These are phyloP conservation scores for Farysia itapuensis DNA, from an alignment of 1,284 basidiomycete genomes.

Conservation along the genomic window DNA sequence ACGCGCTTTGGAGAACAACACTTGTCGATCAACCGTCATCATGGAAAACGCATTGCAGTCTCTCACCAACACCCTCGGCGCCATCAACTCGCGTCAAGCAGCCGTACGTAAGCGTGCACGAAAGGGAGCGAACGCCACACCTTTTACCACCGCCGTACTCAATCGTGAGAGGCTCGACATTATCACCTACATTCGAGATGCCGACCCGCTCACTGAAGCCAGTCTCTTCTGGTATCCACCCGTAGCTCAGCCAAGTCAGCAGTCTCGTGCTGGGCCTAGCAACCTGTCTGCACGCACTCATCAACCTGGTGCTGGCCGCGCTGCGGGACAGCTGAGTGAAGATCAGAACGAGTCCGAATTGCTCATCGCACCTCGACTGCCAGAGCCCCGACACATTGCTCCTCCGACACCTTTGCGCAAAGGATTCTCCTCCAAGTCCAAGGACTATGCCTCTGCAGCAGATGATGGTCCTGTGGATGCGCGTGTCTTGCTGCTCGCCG, in stretches of 20 bases:
- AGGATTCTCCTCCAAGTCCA: constrained; percentile 1
- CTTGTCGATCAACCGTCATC: constrained; percentile 1
- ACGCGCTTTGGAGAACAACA: neutral
- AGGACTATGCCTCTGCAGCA: constrained; percentile 12
- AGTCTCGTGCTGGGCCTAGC: constrained; percentile 15
- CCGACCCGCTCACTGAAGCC: constrained; percentile 47
- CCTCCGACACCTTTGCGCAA: constrained; percentile 30
- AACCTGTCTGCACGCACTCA: constrained; percentile 3
- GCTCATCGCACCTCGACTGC: constrained; percentile 27
- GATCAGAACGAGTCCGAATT: constrained; percentile 18
- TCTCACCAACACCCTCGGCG: constrained; percentile 43
- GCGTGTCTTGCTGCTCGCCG: constrained; percentile 34
- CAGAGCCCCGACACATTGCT: constrained; percentile 21
- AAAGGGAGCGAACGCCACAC: constrained; percentile 26
- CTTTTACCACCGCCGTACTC: constrained; percentile 52
- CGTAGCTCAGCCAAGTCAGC: constrained; percentile 10
- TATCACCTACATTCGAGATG: constrained; percentile 53
- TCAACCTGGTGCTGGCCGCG: constrained; percentile 4
- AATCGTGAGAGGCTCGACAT: constrained; percentile 47
- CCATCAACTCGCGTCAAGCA: constrained; percentile 39
- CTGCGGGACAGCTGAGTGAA: constrained; percentile 3
- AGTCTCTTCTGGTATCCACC: constrained; percentile 50
- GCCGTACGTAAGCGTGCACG: constrained; percentile 24
- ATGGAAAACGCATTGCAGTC: constrained; percentile 53
- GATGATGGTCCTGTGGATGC: constrained; percentile 12